A percentile compares a stretch with the other conserved stretches of the same genome.
Conservation (phyloP, 768 basidiomycete species). For the Boletus speciosus region DNA sequence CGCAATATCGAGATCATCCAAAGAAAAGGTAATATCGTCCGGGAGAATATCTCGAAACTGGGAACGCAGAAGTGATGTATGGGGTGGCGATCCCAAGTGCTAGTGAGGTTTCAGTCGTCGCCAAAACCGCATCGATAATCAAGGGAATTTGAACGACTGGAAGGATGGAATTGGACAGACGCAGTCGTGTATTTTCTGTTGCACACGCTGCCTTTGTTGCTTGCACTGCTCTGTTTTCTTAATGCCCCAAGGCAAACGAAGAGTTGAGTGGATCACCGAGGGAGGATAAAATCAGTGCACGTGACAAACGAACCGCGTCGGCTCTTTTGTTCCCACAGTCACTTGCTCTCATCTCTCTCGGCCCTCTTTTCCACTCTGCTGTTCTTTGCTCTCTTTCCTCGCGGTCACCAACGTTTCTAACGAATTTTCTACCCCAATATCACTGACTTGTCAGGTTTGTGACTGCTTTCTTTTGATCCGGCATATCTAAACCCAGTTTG, state of each 20-base stretch:
- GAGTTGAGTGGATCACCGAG: not conserved
- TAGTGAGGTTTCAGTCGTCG: not conserved
- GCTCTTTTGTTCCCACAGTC: conserved; percentile 17
- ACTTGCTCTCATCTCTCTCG: conserved; percentile 3
- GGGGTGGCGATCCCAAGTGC: not conserved
- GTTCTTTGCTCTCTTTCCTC: conserved; percentile 3
- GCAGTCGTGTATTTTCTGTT: not conserved
- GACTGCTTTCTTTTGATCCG: not conserved
- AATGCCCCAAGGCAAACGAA: not conserved
- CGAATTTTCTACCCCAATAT: conserved; percentile 9
- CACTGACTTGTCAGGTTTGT: conserved; percentile 17
- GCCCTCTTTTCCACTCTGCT: conserved; percentile 7
- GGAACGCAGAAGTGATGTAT: conserved; percentile 11
- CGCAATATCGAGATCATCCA: conserved; percentile 18
- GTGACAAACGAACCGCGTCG: conserved; percentile 34
- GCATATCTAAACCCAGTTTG: not conserved
- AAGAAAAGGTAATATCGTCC: conserved; percentile 16
- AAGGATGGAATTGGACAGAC: not conserved
- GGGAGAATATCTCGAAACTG: conserved; percentile 21
- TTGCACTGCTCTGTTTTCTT: not conserved
- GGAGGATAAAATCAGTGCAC: conserved; percentile 29
- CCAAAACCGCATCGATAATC: not conserved
- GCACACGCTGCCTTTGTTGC: not conserved
- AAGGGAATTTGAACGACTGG: not conserved
- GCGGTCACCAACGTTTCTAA: conserved; percentile 12